These are phyloP conservation scores for Cladophialophora exuberans DNA, from an alignment of 2,329 filamentous ascomycete species.

Conservation along the genomic window DNA sequence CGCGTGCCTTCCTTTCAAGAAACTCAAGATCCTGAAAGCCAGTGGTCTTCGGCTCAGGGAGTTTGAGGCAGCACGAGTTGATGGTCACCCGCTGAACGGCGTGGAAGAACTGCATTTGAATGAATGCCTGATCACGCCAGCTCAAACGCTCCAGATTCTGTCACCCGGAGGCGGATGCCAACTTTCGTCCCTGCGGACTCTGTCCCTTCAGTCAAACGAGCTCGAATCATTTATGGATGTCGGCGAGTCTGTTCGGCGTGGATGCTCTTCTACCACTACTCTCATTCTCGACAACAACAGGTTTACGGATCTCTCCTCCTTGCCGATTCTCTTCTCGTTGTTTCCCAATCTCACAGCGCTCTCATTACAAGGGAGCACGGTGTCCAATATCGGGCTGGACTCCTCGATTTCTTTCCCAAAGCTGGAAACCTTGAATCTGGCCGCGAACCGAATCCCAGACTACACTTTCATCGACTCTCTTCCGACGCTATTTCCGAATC, in stretches of 20 bases:
- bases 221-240: conserved; percentile 21
- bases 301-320: conserved; percentile 40
- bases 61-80: conserved; percentile 1
- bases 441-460: conserved; percentile 68
- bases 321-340: conserved; percentile 56
- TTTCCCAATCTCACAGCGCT: conserved; percentile 57
- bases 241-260: not conserved
- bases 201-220: conserved; percentile 28
- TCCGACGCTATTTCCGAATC: conserved; percentile 68
- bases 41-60: conserved; percentile 26
- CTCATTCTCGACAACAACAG: conserved; percentile 56
- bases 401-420: conserved; percentile 44
- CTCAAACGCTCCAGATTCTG: conserved; percentile 56
- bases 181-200: conserved; percentile 28
- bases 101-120: conserved; percentile 63
- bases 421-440: conserved; percentile 71
- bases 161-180: conserved; percentile 2
- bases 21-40: conserved; percentile 67
- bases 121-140: conserved; percentile 68
- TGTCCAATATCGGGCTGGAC: conserved; percentile 45
- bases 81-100: conserved; percentile 43
- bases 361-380: conserved; percentile 74
- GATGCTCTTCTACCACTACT: conserved; percentile 49
- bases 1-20: conserved; percentile 72
- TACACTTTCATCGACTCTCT: conserved; percentile 79